Conservation (phyloP, 192 early-diverging fungal species). For the Piromyces sp. region DNA sequence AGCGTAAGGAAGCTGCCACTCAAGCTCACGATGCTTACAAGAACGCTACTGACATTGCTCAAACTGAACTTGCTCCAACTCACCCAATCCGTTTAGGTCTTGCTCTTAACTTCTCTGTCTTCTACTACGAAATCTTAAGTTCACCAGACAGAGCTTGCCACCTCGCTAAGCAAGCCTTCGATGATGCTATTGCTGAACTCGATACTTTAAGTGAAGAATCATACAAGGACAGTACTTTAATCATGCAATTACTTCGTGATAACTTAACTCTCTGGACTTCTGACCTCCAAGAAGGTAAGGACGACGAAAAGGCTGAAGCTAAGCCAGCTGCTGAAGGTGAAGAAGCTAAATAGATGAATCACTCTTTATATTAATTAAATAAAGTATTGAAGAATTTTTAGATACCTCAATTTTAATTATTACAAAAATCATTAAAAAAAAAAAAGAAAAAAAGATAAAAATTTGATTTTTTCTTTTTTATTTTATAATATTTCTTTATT, state of each 20-base stretch:
- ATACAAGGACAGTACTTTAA: slow-evolving; percentile 98
- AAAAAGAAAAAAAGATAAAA: background rate
- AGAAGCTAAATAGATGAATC: background rate
- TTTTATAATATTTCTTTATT: background rate
- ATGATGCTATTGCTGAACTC: slow-evolving; percentile 97
- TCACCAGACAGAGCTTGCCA: slow-evolving; percentile 93
- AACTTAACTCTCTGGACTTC: slow-evolving; percentile 99
- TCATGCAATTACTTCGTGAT: slow-evolving; percentile 98
- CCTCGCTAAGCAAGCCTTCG: slow-evolving; percentile 92
- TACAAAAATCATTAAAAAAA: background rate
- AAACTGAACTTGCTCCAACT: slow-evolving; percentile 83
- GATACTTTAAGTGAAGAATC: slow-evolving; percentile 97
- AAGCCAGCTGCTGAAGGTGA: background rate
- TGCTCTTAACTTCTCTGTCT: slow-evolving; percentile 96
- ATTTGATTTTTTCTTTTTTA: background rate
- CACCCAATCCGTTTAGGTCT: slow-evolving; percentile 97
- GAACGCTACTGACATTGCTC: slow-evolving; percentile 84
- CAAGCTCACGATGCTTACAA: slow-evolving; percentile 87
- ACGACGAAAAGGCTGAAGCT: background rate
- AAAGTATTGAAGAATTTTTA: background rate
- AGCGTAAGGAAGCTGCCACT: slow-evolving; percentile 63
- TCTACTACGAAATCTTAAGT: slow-evolving; percentile 98
- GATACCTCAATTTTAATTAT: background rate
- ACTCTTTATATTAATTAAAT: background rate
- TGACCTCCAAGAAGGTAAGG: slow-evolving; percentile 74